phyloP scores from a whole-genome alignment of 2,329 filamentous ascomycete genomes.

The Aspergillus puulaauensis region DNA sequence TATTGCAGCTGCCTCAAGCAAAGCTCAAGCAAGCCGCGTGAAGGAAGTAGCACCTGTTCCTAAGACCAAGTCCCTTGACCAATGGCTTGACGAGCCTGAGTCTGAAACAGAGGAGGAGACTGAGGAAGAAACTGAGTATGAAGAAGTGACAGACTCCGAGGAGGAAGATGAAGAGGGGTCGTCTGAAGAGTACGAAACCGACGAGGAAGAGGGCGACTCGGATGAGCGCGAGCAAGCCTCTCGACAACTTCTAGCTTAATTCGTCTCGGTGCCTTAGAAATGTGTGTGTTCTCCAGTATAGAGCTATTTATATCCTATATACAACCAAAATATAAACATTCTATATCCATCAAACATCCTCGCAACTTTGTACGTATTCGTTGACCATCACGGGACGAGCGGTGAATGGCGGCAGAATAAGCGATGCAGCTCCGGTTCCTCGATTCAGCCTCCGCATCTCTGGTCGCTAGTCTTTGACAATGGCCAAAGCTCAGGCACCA shows the following conservation, averaged over 20 bases:
- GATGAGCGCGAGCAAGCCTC: slow-evolving; percentile 45
- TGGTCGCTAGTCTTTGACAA: background rate
- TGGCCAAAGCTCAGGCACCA: slow-evolving; percentile 2
- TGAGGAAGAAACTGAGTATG: slow-evolving; percentile 50
- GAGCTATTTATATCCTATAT: background rate
- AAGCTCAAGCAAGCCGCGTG: slow-evolving; percentile 15
- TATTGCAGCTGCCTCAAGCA: slow-evolving; percentile 21
- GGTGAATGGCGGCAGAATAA: slow-evolving; percentile 2
- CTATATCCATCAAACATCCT: background rate
- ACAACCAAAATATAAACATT: background rate
- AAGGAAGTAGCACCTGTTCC: slow-evolving; percentile 23
- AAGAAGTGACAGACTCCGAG: slow-evolving; percentile 53
- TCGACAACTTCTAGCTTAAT: slow-evolving; percentile 15
- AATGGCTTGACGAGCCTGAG: slow-evolving; percentile 74
- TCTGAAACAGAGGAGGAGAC: slow-evolving; percentile 54
- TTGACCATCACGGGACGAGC: background rate
- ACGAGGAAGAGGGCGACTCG: slow-evolving; percentile 49
- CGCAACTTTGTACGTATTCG: background rate
- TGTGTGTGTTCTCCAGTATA: background rate
- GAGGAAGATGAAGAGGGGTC: slow-evolving; percentile 52
- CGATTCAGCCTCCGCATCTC: background rate
- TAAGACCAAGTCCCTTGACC: slow-evolving; percentile 80
- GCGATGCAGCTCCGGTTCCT: background rate
- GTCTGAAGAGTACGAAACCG: slow-evolving; percentile 54
- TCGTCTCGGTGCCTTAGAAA: background rate